Conservation (phyloP, 2,329 filamentous ascomycete species). For the Penicillium olsonii region DNA sequence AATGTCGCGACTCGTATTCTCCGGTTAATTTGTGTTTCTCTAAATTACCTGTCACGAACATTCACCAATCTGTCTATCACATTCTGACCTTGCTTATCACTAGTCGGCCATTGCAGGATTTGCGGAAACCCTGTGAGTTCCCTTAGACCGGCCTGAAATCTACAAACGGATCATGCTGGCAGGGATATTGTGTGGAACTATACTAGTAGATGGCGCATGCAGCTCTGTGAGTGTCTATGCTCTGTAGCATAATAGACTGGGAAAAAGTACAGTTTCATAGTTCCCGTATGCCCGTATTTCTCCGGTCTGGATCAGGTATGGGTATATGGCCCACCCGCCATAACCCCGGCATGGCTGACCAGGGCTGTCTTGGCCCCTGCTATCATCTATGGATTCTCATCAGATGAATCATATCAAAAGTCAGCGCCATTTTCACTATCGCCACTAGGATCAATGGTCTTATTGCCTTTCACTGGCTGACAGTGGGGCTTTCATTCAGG, state of each 20-base stretch:
- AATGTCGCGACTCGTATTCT: slow-evolving; percentile 8
- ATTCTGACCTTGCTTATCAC: slow-evolving; percentile 18
- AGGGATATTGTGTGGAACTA: not conserved
- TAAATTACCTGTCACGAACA: slow-evolving; percentile 14
- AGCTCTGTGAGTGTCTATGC: too few relatives aligned
- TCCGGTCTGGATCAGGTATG: slow-evolving; percentile 16
- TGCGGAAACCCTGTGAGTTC: not conserved
- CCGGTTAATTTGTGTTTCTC: slow-evolving; percentile 16
- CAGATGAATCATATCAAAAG: slow-evolving; percentile 26
- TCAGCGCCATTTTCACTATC: slow-evolving; percentile 27
- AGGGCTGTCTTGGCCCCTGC: slow-evolving; percentile 19
- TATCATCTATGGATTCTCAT: slow-evolving; percentile 13
- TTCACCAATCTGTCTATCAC: slow-evolving; percentile 17
- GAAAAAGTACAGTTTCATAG: too few relatives aligned
- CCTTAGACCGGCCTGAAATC: not conserved
- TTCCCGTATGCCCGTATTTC: slow-evolving; percentile 25
- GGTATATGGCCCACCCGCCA: slow-evolving; percentile 4
- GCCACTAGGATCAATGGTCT: slow-evolving; percentile 19
- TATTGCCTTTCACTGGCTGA: slow-evolving; percentile 19
- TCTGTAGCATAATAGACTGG: too few relatives aligned
- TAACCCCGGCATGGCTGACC: slow-evolving; percentile 14
- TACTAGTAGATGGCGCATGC: too few relatives aligned
- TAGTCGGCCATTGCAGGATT: not conserved
- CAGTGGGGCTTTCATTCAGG: slow-evolving; percentile 23
- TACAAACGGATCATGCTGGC: not conserved